phyloP scores from a whole-genome alignment of 2,329 filamentous ascomycete species.

The Hymenoscyphus fructigenus region DNA sequence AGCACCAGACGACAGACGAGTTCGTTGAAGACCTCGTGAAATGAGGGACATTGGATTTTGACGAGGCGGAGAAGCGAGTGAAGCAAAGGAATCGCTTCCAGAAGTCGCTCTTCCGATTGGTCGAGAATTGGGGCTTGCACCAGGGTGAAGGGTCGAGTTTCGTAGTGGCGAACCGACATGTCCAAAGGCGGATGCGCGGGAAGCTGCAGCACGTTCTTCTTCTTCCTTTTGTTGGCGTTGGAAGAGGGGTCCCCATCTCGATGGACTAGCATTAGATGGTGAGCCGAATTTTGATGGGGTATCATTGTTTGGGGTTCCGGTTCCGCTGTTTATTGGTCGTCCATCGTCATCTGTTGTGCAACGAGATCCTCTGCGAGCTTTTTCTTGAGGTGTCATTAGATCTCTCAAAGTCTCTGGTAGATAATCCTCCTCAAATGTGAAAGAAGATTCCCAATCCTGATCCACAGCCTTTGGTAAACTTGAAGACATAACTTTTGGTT shows the following conservation, averaged over 20 bases:
- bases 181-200: conserved; percentile 56
- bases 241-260: conserved; percentile 61
- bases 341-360: conserved; percentile 51
- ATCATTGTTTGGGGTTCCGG: conserved; percentile 44
- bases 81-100: conserved; percentile 35
- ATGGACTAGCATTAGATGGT: conserved; percentile 57
- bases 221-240: conserved; percentile 56
- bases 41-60: conserved; percentile 54
- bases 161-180: conserved; percentile 66
- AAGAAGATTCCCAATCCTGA: conserved; percentile 64
- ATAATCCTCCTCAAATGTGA: conserved; percentile 86
- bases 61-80: conserved; percentile 36
- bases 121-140: conserved; percentile 43
- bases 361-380: conserved; percentile 63
- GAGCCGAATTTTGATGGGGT: conserved; percentile 59
- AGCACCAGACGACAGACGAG: conserved; percentile 44
- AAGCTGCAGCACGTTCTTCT: conserved; percentile 41
- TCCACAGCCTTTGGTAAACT: conserved; percentile 62
- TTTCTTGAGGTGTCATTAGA: conserved; percentile 65
- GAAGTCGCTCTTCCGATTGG: conserved; percentile 41
- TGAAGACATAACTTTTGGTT: conserved; percentile 69
- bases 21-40: conserved; percentile 62
- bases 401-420: conserved; percentile 72
- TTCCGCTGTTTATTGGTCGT: conserved; percentile 42
- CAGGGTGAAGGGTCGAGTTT: conserved; percentile 60